phyloP scores from a whole-genome alignment of 495 filamentous ascomycete species.

The Astrothelium subdiscretum region DNA sequence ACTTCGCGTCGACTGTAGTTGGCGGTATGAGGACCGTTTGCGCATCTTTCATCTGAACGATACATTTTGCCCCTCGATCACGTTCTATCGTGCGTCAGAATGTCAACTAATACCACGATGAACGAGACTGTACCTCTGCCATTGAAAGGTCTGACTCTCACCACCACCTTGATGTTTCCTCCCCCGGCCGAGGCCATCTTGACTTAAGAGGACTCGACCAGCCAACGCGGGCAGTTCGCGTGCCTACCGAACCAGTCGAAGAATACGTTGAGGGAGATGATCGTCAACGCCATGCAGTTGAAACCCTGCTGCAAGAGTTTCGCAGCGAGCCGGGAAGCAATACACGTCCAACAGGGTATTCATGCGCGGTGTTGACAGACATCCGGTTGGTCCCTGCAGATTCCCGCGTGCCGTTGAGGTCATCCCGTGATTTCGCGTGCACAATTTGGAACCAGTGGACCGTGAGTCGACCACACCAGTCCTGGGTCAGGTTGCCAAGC shows the following conservation, averaged over 20 bases:
- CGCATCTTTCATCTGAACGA: slow-evolving; percentile 86
- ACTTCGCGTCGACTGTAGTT: slow-evolving; percentile 38
- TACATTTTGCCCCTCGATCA: slow-evolving; percentile 89
- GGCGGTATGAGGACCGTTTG: slow-evolving; percentile 83
- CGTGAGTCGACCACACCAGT: not conserved
- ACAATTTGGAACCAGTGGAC: not conserved
- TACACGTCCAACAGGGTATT: not conserved
- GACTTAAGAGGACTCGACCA: slow-evolving; percentile 1
- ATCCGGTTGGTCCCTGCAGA: not conserved
- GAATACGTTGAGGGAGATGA: not conserved
- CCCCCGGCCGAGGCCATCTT: slow-evolving; percentile 67
- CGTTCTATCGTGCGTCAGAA: slow-evolving; percentile 49
- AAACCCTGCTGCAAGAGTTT: not conserved
- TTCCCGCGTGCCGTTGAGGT: slow-evolving; percentile 2
- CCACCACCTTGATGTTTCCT: slow-evolving; percentile 99
- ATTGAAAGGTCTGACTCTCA: slow-evolving; percentile 87
- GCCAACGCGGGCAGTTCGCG: not conserved
- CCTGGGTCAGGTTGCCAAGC: not conserved
- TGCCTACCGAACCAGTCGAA: not conserved
- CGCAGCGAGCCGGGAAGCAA: not conserved
- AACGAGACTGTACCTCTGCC: slow-evolving; percentile 57
- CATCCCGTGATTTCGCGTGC: slow-evolving; percentile 3
- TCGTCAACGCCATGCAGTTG: not conserved
- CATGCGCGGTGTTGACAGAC: not conserved
- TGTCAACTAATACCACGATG: slow-evolving; percentile 10